Evolutionary conservation across 257 asterid genomes (phyloP), one percentile per base, ranked within the genome.

Genomic region (Lavandula angustifolia): DNA sequence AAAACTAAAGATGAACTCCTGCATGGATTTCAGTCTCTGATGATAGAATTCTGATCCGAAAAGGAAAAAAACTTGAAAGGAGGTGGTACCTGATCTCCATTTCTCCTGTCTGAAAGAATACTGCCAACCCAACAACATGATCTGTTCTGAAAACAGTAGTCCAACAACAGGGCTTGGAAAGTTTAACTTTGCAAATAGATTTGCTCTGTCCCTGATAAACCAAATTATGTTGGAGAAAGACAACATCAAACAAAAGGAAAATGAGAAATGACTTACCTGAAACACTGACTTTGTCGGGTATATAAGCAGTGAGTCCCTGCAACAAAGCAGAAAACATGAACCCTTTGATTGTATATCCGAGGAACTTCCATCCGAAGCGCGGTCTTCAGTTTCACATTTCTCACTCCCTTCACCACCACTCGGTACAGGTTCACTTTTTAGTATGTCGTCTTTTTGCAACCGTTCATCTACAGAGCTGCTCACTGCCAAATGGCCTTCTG

Each of bases 151-250:
- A 76, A 69, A 86, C 70, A 53, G 81, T 65, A 47, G 98, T 76
- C 94, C 94, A 88, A 70, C 84, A 81, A 60, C 92, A 91, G 68
- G 89, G 88, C 76, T 81, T 86, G 40, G 81, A 69, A 40, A 88
- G 94, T 74, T 87, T 83, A 74, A 88, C 78, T 80, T 91, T 88
- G 66, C 55, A 64, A 67, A 79, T 71, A 66, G 79, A 73, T 70
- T 88, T 91, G 48, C 67, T 84, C 61, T 82, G 84, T 55, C 94
- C 98, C 98, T 91, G 78, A 37, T 55, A 57, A 57, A 38, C 48
- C 68, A 68, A 35, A 73, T 48, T 14, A 72, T 47, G 32, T 73
- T 70, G 64, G 58, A 55, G 33, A 68, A 66, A 52, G 74, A 60
- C 18, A 53, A 63, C 68, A 54, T 41, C 18, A 47, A 60, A 73